Base-by-base conservation (phyloP, 306 rosid genomes). In the Clitoria ternatea region DNA sequence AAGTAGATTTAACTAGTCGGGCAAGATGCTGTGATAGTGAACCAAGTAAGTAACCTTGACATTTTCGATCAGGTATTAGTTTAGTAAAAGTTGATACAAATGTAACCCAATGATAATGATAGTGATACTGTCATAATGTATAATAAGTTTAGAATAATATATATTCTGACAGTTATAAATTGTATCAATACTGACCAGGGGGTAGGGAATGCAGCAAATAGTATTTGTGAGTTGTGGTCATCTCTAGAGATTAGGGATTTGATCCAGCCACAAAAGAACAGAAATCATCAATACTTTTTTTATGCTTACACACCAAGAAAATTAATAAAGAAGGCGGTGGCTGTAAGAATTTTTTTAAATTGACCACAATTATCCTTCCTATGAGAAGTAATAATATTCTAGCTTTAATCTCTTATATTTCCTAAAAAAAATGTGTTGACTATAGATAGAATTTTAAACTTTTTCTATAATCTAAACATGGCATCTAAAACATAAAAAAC, bases 291-390 rank as follows among this genome's bases (percentile, higher is more conserved):
- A 23, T 61, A 2, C 29, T 22, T n/a, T n/a, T n/a, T n/a, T n/a
- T n/a, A n/a, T n/a, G n/a, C n/a, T 13, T 53, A n/a, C 13, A 7
- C 39, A 52, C 32, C 44, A 72, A 45, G 48, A 18, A 60, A 54
- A 20, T n/a, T n/a, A n/a, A 72, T 20, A 8, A 10, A 26, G 54
- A 53, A 26, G 43, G 29, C 0, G 12, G 57, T 33, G 35, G 40
- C 39, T 55, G 44, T 33, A 39, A 75, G n/a, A 77, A 37, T 57
- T 6, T 37, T n/a, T n/a, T n/a, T n/a, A n/a, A n/a, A n/a, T n/a
- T n/a, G n/a, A n/a, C n/a, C n/a, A n/a, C n/a, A n/a, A n/a, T n/a
- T n/a, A n/a, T n/a, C n/a, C n/a, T n/a, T n/a, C n/a, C n/a, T n/a
- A n/a, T n/a, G n/a, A n/a, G n/a, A n/a, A n/a, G n/a, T n/a, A n/a